Evolutionary conservation across 495 filamentous ascomycete species (phyloP), one percentile per base, ranked within the genome.

Genomic region (Neurospora sublineolata): DNA sequence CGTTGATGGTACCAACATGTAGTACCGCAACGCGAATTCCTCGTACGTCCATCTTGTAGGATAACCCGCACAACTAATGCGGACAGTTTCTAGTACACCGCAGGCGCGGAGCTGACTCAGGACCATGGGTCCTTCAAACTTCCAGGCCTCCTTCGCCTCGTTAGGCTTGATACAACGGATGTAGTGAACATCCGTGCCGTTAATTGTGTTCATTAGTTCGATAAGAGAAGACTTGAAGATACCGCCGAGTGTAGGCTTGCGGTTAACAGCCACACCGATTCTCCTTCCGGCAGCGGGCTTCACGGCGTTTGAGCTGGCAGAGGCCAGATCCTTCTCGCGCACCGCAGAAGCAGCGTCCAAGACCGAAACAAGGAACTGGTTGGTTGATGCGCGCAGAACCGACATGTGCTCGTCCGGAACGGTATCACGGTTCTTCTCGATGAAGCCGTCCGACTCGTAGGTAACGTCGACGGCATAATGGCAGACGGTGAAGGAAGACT

Each of bases 91-190:
- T 72, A 99, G 86, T 33, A 99, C 96, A 93, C 95, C 95, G 85
- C 95, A 99, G 80, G 95, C 95, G 79, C 97, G 89, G 76, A 99
- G 85, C 79, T 99, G 95, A 81, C 93, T 97, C 68, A 99, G 88
- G 74, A 99, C 95, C 95, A 99, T 99, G 14, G 95, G 95, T 0
- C 95, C 95, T 81, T 99, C 96, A 73, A 98, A 99, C 73, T 96
- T 96, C 95, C 95, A 99, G 3, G 96, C 86, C 73, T 90, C 92
- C 81, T 99, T 99, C 72, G 90, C 92, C 82, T 99, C 95, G 78
- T 99, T 99, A 3, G 95, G 95, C 81, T 99, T 99, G 83, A 99
- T 99, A 80, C 95, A 99, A 72, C 95, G 92, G 76, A 99, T 99
- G 81, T 99, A 99, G 81, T 99, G 95, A 42, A 99, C 95, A 75